Evolutionary conservation across 2,329 filamentous ascomycete genomes (phyloP).

Genomic region (Cucurbitaria berberidis): DNA sequence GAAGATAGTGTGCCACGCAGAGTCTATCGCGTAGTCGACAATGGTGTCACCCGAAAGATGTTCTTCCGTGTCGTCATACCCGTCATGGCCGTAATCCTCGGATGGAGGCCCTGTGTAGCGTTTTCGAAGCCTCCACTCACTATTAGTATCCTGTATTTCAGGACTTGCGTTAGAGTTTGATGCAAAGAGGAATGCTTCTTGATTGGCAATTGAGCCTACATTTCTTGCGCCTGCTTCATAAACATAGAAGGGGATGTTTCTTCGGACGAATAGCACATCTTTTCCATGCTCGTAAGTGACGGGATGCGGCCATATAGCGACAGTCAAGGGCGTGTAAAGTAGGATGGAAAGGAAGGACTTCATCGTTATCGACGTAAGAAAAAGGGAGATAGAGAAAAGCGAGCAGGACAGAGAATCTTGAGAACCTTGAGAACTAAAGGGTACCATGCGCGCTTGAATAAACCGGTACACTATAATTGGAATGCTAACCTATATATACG

Average conservation of each 20-base stretch:
- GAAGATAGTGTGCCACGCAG: constrained; percentile 69
- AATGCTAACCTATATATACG: neutral
- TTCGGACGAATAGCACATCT: constrained; percentile 49
- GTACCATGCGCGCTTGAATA: neutral
- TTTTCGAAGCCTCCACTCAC: constrained; percentile 13
- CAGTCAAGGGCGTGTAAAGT: constrained; percentile 29
- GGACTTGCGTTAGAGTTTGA: constrained; percentile 26
- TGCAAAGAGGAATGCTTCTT: constrained; percentile 17
- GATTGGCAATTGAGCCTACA: constrained; percentile 31
- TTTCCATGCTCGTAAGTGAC: constrained; percentile 47
- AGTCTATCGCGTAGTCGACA: constrained; percentile 55
- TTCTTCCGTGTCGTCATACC: neutral
- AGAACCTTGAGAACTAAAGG: neutral
- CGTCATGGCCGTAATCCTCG: neutral
- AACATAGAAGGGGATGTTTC: constrained; percentile 45
- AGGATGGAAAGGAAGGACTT: constrained; percentile 20
- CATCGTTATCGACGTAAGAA: constrained; percentile 26
- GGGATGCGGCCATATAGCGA: constrained; percentile 54
- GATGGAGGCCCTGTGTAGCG: constrained; percentile 12
- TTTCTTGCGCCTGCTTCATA: constrained; percentile 45
- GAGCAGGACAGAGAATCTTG: neutral
- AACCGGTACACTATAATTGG: neutral
- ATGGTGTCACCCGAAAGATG: constrained; percentile 57
- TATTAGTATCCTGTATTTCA: constrained; percentile 12
- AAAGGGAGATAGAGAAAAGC: neutral